Evolutionary conservation across 352 stramenopile genomes (phyloP), one percentile per base, ranked within the genome.

Genomic region (Phytophthora ohioensis): DNA sequence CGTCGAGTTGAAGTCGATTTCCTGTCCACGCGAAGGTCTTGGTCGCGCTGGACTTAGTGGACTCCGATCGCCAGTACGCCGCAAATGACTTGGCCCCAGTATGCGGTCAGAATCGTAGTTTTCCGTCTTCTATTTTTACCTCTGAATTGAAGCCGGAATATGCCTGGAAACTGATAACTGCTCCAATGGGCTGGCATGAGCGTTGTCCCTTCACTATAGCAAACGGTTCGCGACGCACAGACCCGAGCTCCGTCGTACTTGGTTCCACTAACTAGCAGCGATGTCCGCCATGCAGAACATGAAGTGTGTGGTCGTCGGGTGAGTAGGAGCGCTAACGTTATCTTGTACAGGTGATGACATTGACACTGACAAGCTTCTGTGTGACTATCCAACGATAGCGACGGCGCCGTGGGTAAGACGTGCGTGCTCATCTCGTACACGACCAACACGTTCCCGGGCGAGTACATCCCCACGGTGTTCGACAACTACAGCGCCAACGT

Each of bases 371-470:
- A 43, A 34, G 4, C 47, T n/a, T 63, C 38, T 67, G 11, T 43
- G n/a, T 49, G 42, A 49, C 4, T 64, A 41, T 54, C 46, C 27
- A 45, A 21, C 11, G 13, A 13, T 64, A 97, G 95, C n/a, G 96
- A 99, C 76, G 96, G 96, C 57, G 95, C 95, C 13, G 96, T 99
- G 30, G 96, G 96, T 59, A 99, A 99, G 78, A 99, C 96, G 48
- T 99, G 95, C 64, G 91, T 99, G 53, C 86, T 99, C 45, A 98
- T 98, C 79, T 98, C 92, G 67, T 99, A 99, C 87, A 98, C 96
- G 53, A 98, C 94, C 59, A 98, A 98, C 80, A 97, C 94, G 51
- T 99, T 99, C 76, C 96, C 95, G 8, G 91, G 92, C 71, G 95
- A 98, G 71, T 99, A 99, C 85, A 98, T 99, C 78, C 96, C 97